These are phyloP conservation scores for Chlorella sp. DNA, from an alignment of 139 green algal species.

Conservation along the genomic window DNA sequence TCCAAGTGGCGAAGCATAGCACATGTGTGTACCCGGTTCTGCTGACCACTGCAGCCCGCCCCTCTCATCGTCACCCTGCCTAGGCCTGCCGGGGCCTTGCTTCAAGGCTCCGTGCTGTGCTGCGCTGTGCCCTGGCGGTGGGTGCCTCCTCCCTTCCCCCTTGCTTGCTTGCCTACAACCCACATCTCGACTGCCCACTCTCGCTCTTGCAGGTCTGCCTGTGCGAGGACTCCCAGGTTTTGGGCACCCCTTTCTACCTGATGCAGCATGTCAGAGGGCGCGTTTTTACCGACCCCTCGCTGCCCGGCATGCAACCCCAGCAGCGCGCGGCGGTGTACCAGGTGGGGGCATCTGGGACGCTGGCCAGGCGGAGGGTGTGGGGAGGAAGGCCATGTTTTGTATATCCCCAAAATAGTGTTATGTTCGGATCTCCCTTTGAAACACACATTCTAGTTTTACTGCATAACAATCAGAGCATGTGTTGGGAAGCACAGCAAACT, in stretches of 20 bases:
- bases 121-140: neutral
- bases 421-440: too few relatives aligned
- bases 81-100: neutral
- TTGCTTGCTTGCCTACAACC: neutral
- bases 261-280: slow-evolving; percentile 83
- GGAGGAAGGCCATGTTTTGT: too few relatives aligned
- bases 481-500: neutral
- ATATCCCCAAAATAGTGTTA: too few relatives aligned
- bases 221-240: slow-evolving; percentile 78
- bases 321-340: slow-evolving; percentile 51
- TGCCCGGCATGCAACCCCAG: slow-evolving; percentile 63
- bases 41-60: neutral
- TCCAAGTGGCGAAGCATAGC: too few relatives aligned
- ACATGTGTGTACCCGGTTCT: neutral
- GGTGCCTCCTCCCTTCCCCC: neutral
- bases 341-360: neutral
- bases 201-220: slow-evolving; percentile 57
- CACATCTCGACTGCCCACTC: neutral
- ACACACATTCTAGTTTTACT: too few relatives aligned
- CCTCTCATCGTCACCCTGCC: neutral
- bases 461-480: too few relatives aligned
- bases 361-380: neutral
- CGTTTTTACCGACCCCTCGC: slow-evolving; percentile 81
- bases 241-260: slow-evolving; percentile 97
- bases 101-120: neutral